Conservation (phyloP, 306 rosid species). For the Cucurbita maxima region DNA sequence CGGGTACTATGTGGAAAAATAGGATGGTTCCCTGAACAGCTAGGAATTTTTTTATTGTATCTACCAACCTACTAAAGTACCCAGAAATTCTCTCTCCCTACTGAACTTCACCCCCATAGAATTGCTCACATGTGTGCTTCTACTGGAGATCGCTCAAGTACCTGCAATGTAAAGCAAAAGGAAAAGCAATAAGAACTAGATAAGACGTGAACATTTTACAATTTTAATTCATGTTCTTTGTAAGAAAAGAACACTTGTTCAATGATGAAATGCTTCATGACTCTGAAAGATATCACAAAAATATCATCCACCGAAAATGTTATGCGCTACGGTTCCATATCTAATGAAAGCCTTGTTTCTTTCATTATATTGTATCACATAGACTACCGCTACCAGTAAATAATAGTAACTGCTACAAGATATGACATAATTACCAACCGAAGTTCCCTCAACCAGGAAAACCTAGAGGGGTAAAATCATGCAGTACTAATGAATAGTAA, state of each 20-base stretch:
- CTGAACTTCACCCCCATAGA: not conserved
- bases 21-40: slow-evolving; percentile 4
- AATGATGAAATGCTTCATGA: not conserved
- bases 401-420: not conserved
- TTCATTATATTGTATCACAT: not conserved
- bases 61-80: not conserved
- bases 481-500: not conserved
- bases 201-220: not conserved
- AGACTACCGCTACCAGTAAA: not conserved
- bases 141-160: slow-evolving; percentile 44
- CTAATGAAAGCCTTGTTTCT: not conserved
- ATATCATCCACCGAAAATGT: not conserved
- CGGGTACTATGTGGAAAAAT: not conserved
- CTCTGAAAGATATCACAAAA: not conserved
- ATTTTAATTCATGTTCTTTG: not conserved
- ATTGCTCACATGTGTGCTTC: slow-evolving; percentile 10
- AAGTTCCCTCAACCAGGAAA: not conserved
- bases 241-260: not conserved
- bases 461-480: not conserved
- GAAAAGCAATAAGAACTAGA: not conserved
- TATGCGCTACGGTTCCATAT: not conserved
- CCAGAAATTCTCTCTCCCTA: not conserved
- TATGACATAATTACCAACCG: not conserved
- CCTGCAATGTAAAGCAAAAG: slow-evolving; percentile 40
- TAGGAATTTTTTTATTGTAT: not conserved